Base-by-base conservation (phyloP, 2,329 filamentous ascomycete species). In the Colletotrichum sp. region DNA sequence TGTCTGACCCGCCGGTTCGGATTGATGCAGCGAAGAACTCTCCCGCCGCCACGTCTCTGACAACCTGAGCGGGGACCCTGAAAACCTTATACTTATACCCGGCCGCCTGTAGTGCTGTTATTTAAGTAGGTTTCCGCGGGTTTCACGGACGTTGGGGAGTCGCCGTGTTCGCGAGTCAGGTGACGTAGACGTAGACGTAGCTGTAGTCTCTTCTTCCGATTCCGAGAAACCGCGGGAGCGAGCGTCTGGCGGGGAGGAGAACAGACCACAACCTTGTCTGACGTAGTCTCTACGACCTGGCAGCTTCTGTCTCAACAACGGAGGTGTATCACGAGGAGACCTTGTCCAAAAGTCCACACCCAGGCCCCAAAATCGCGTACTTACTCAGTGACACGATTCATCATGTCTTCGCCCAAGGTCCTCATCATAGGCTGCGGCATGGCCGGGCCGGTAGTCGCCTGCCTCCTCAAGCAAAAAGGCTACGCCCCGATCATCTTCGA, bases 401-500 rank as follows among this genome's bases (percentile, higher is more conserved):
- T 12, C 18, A 72, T 72, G 70, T 68, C 62, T 52, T 52, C 52
- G 0, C 26, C 63, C 24, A 67, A 49, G 18, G 80, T 80, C n/a
- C 77, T 81, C 6, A 75, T 80, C 36, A 78, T 81, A 30, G 80
- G 80, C 16, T 80, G 79, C 24, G 80, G 79, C 8, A 71, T 81
- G 5, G 79, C 79, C 13, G 79, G 80, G 3, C 79, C 80, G 3
- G 78, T 80, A 26, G 68, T 80, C 18, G 80, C 77, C 5, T 69
- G 78, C 30, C 71, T 82, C 0, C 75, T 79, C 18, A 79, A 80
- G 28, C 64, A 76, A 6, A 82, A 81, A 66, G 79, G 80, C 24
- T 82, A 81, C 69, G 63, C 75, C 13, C 80, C 80, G 1, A 78
- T 81, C 28, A 78, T 82, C 26, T 81, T 82, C 73, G 80, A 82